These are phyloP conservation scores for Xylariaceae sp. DNA, from an alignment of 2,329 filamentous ascomycete species.

Conservation along the genomic window DNA sequence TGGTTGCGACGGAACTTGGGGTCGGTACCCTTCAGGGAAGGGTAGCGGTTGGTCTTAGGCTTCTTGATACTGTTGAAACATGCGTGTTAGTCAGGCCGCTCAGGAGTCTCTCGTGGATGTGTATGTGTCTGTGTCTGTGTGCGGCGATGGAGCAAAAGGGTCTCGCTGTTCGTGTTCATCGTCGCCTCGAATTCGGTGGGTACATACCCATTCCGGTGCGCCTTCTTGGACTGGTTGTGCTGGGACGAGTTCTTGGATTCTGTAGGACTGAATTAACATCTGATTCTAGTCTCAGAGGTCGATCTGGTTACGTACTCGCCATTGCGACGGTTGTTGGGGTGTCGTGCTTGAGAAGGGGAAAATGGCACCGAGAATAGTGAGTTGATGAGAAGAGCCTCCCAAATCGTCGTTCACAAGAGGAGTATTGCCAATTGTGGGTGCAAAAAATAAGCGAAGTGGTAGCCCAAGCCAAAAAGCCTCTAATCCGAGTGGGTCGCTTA, in stretches of 20 bases:
- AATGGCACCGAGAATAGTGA: constrained; percentile 22
- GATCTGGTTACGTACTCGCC: constrained; percentile 55
- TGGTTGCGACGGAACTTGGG: constrained; percentile 99
- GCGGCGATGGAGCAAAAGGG: neutral
- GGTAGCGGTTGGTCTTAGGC: constrained; percentile 98
- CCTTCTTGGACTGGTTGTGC: constrained; percentile 98
- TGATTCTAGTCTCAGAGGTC: neutral
- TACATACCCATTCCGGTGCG: constrained; percentile 96
- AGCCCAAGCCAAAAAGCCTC: constrained; percentile 15
- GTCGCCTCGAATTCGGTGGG: constrained; percentile 1
- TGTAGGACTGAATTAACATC: constrained; percentile 39
- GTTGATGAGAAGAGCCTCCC: constrained; percentile 21
- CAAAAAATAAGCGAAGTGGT: constrained; percentile 32
- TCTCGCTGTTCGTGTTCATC: neutral
- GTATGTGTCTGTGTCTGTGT: neutral
- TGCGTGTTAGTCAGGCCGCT: constrained; percentile 14
- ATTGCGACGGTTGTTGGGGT: constrained; percentile 47
- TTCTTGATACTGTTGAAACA: constrained; percentile 82
- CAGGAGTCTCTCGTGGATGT: neutral
- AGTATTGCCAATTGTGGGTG: constrained; percentile 31
- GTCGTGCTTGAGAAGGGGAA: constrained; percentile 22
- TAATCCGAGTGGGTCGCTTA: constrained; percentile 1
- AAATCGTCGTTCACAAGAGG: constrained; percentile 22
- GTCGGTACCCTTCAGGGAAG: constrained; percentile 96
- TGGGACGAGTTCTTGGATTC: constrained; percentile 99